Evolutionary conservation across 129 eudicot genomes (phyloP).

Genomic region (Saposhnikovia divaricata): DNA sequence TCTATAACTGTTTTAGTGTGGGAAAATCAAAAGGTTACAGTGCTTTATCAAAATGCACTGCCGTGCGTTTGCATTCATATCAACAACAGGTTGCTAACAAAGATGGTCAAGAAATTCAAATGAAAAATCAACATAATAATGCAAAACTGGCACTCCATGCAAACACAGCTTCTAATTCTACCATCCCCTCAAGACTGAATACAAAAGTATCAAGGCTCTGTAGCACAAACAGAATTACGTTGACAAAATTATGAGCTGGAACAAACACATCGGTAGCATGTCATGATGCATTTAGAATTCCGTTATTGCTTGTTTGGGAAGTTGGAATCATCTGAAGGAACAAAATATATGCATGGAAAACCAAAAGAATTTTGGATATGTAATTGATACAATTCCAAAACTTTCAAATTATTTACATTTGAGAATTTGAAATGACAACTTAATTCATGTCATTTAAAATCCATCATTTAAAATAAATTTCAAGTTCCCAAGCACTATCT

Average conservation of each 20-base stretch:
- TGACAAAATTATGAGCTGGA: neutral
- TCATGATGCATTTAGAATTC: neutral
- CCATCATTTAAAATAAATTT: no score
- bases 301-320: neutral
- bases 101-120: neutral
- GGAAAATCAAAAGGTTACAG: neutral
- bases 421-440: no score
- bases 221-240: neutral
- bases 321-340: no score
- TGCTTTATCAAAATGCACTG: neutral
- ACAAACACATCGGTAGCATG: neutral
- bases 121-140: neutral
- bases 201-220: neutral
- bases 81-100: neutral
- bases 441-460: no score
- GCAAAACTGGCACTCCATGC: neutral
- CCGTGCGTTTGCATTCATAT: neutral
- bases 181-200: neutral
- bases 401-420: no score
- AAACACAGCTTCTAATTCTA: neutral
- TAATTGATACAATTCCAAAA: no score
- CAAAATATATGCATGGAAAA: no score
- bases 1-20: neutral
- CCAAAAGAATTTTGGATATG: no score
- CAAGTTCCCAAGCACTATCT: no score